These are phyloP conservation scores for Cadophora gregata DNA, from an alignment of 2,329 filamentous ascomycete genomes.

Conservation along the genomic window DNA sequence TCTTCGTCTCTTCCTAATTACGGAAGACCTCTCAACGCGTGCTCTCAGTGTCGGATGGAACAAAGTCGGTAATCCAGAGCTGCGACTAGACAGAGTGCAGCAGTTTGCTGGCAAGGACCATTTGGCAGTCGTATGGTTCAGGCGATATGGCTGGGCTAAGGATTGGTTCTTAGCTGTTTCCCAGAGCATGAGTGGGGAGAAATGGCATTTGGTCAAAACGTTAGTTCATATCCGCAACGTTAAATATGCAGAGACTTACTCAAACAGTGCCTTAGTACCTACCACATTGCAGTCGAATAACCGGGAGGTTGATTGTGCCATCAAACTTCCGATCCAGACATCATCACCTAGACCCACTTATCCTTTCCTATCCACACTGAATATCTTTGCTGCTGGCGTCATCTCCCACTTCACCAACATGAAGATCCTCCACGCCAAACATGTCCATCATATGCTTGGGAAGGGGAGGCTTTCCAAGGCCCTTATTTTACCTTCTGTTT, in stretches of 20 bases:
- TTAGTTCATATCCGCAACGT: slow-evolving; percentile 40
- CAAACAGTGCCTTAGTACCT: slow-evolving; percentile 28
- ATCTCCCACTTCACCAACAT: slow-evolving; percentile 48
- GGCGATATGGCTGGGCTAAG: slow-evolving; percentile 71
- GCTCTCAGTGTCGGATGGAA: slow-evolving; percentile 71
- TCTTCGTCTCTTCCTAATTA: slow-evolving; percentile 65
- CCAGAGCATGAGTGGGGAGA: slow-evolving; percentile 74
- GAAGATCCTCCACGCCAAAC: slow-evolving; percentile 42
- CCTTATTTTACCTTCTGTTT: slow-evolving; percentile 41
- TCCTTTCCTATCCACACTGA: slow-evolving; percentile 44
- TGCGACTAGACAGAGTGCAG: slow-evolving; percentile 61
- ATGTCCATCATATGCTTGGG: slow-evolving; percentile 38
- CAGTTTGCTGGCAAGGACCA: slow-evolving; percentile 65
- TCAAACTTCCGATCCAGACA: slow-evolving; percentile 40
- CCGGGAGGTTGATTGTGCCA: slow-evolving; percentile 34
- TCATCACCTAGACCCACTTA: slow-evolving; percentile 41
- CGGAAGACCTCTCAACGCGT: slow-evolving; percentile 65
- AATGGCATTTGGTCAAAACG: slow-evolving; percentile 78
- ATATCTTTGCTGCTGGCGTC: slow-evolving; percentile 46
- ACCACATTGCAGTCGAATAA: slow-evolving; percentile 20
- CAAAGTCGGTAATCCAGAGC: slow-evolving; percentile 47
- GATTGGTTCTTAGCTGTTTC: slow-evolving; percentile 76
- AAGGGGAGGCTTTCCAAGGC: slow-evolving; percentile 36
- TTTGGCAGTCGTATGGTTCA: slow-evolving; percentile 70
- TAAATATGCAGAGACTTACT: slow-evolving; percentile 39